Evolutionary conservation across 352 stramenopile genomes (phyloP).

Genomic region (Aphanomyces cochlioides): DNA sequence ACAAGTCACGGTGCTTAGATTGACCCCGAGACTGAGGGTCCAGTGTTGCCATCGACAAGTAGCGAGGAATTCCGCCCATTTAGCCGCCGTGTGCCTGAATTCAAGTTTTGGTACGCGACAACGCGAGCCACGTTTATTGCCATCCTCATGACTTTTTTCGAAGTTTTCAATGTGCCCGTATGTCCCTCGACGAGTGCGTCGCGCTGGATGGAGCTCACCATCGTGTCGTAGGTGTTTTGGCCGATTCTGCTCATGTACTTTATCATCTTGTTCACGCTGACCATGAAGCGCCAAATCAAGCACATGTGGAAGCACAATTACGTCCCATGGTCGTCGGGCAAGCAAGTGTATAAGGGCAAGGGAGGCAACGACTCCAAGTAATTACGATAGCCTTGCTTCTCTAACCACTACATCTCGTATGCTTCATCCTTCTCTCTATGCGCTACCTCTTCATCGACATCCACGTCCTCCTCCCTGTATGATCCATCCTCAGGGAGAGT

Average conservation of each 20-base stretch:
- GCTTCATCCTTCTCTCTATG: neutral
- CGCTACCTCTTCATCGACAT: neutral
- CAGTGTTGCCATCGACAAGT: constrained; percentile 86
- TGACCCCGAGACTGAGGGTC: constrained; percentile 83
- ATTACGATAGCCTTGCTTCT: constrained; percentile 1
- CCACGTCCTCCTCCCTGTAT: neutral
- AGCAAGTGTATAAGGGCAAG: constrained; percentile 92
- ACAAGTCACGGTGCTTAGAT: constrained; percentile 40
- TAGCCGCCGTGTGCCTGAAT: constrained; percentile 92
- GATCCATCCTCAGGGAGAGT: neutral
- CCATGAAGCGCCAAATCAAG: constrained; percentile 99
- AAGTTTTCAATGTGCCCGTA: constrained; percentile 95
- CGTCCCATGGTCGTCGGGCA: constrained; percentile 95
- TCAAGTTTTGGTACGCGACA: constrained; percentile 98
- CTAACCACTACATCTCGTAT: neutral
- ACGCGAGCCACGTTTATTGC: constrained; percentile 87
- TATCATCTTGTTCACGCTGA: constrained; percentile 97
- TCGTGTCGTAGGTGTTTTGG: constrained; percentile 88
- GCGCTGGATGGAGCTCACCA: neutral
- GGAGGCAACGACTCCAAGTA: constrained; percentile 30
- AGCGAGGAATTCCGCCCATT: constrained; percentile 92
- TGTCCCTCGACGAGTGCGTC: neutral
- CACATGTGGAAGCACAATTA: constrained; percentile 99
- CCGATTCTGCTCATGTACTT: constrained; percentile 99
- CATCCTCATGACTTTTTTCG: constrained; percentile 98